These are phyloP conservation scores for Colletotrichum musae DNA, from an alignment of 2,329 filamentous ascomycete genomes.

Conservation along the genomic window DNA sequence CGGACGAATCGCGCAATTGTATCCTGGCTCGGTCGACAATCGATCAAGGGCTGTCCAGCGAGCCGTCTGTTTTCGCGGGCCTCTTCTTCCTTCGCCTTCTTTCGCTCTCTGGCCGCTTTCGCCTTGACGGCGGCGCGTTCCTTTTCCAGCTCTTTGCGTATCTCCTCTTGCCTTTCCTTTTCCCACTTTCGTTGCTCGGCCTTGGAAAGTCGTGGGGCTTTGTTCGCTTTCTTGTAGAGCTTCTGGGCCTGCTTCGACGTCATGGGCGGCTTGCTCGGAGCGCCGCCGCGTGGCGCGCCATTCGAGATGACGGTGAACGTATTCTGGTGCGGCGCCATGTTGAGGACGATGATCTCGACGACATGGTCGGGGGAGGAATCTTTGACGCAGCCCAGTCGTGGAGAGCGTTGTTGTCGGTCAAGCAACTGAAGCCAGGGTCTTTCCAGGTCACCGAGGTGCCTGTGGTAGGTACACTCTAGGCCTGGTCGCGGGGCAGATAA, in stretches of 20 bases:
- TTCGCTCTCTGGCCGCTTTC: constrained; percentile 66
- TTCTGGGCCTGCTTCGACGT: constrained; percentile 59
- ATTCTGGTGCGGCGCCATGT: constrained; percentile 56
- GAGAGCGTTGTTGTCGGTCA: neutral
- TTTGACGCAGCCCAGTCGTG: neutral
- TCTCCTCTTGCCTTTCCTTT: constrained; percentile 64
- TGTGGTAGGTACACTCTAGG: neutral
- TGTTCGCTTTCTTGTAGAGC: constrained; percentile 54
- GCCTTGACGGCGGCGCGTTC: constrained; percentile 65
- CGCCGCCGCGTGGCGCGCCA: constrained; percentile 43
- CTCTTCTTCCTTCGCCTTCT: constrained; percentile 66
- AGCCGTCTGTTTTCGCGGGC: constrained; percentile 65
- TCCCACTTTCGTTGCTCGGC: constrained; percentile 58
- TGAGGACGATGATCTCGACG: constrained; percentile 32
- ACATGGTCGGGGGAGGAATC: constrained; percentile 16
- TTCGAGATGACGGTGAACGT: constrained; percentile 62
- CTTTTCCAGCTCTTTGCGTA: constrained; percentile 66
- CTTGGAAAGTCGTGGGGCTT: constrained; percentile 58
- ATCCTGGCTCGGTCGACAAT: constrained; percentile 69
- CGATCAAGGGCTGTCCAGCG: constrained; percentile 67
- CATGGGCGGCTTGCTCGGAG: constrained; percentile 51
- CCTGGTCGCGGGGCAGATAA: constrained; percentile 34
- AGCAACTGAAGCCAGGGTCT: neutral
- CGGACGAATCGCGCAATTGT: constrained; percentile 69
- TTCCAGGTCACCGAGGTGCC: neutral